phyloP scores from a whole-genome alignment of 1,284 basidiomycete species.

The Fomitopsis pinicola region DNA sequence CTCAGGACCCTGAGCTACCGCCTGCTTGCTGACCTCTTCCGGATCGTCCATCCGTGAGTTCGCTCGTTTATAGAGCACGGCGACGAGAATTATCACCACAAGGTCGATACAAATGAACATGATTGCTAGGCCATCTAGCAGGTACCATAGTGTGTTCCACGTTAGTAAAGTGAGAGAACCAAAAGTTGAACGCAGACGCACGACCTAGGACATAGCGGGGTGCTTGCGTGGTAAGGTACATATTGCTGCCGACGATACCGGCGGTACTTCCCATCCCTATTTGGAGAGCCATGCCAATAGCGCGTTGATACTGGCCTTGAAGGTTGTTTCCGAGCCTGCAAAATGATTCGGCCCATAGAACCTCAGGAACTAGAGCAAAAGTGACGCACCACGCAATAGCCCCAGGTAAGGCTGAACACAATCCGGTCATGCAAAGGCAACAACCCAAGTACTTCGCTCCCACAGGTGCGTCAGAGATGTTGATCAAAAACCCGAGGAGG shows the following conservation, averaged over 20 bases:
- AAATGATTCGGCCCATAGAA: slow-evolving; percentile 24
- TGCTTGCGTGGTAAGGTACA: slow-evolving; percentile 52
- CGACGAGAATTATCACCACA: slow-evolving; percentile 43
- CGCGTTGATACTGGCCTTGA: slow-evolving; percentile 60
- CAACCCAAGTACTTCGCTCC: slow-evolving; percentile 67
- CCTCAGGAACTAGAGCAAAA: slow-evolving; percentile 14
- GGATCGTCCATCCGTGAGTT: slow-evolving; percentile 35
- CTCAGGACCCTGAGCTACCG: slow-evolving; percentile 14
- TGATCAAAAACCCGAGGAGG: slow-evolving; percentile 61
- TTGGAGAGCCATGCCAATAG: slow-evolving; percentile 55
- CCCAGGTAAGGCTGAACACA: slow-evolving; percentile 61
- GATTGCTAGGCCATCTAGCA: slow-evolving; percentile 43
- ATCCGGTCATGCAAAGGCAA: slow-evolving; percentile 57
- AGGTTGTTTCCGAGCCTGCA: slow-evolving; percentile 57
- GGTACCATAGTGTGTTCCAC: slow-evolving; percentile 31
- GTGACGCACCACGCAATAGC: slow-evolving; percentile 56
- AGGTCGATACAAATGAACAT: slow-evolving; percentile 40
- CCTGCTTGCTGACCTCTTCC: slow-evolving; percentile 7
- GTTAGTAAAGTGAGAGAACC: not conserved
- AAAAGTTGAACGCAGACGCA: slow-evolving; percentile 26
- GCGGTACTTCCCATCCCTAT: slow-evolving; percentile 59
- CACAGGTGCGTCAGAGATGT: slow-evolving; percentile 45
- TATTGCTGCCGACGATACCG: slow-evolving; percentile 51
- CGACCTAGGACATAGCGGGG: slow-evolving; percentile 60
- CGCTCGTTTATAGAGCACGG: slow-evolving; percentile 48